These are phyloP conservation scores for Fremontodendron californicum DNA, from an alignment of 345 rosid genomes.

Conservation along the genomic window DNA sequence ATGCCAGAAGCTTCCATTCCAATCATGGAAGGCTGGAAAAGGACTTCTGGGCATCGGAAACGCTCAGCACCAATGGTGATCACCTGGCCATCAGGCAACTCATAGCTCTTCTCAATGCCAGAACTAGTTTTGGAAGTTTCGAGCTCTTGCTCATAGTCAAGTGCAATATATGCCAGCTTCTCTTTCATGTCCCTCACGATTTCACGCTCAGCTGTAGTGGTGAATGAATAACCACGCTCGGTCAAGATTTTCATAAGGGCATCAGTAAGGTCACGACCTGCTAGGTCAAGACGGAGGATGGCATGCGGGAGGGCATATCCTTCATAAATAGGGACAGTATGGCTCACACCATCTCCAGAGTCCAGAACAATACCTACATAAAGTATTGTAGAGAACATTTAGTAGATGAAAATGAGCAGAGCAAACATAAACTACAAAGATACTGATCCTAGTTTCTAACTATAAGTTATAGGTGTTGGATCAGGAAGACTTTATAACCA, in stretches of 20 bases:
- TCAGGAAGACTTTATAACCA: background rate
- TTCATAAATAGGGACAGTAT: constrained; percentile 63
- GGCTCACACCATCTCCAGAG: constrained; percentile 70
- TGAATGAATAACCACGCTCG: constrained; percentile 62
- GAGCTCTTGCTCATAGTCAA: constrained; percentile 66
- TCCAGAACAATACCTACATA: constrained; percentile 56
- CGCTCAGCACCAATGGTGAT: constrained; percentile 59
- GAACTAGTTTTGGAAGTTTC: constrained; percentile 59
- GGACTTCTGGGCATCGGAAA: constrained; percentile 67
- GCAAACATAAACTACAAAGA: background rate
- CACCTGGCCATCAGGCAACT: no score
- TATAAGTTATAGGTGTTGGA: background rate
- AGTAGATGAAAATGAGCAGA: background rate
- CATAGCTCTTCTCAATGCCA: constrained; percentile 57
- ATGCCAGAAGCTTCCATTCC: constrained; percentile 66
- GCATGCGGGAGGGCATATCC: constrained; percentile 67
- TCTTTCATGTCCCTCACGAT: constrained; percentile 71
- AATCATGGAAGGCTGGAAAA: constrained; percentile 68
- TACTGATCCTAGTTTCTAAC: background rate
- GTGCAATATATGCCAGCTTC: constrained; percentile 60
- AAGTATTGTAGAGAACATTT: constrained; percentile 2
- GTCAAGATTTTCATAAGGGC: constrained; percentile 60
- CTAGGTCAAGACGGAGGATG: constrained; percentile 56
- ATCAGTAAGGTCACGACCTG: constrained; percentile 60
- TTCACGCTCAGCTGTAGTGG: constrained; percentile 72